These are phyloP conservation scores for Colletotrichum sublineola DNA, from an alignment of 2,329 filamentous ascomycete genomes.

Conservation along the genomic window DNA sequence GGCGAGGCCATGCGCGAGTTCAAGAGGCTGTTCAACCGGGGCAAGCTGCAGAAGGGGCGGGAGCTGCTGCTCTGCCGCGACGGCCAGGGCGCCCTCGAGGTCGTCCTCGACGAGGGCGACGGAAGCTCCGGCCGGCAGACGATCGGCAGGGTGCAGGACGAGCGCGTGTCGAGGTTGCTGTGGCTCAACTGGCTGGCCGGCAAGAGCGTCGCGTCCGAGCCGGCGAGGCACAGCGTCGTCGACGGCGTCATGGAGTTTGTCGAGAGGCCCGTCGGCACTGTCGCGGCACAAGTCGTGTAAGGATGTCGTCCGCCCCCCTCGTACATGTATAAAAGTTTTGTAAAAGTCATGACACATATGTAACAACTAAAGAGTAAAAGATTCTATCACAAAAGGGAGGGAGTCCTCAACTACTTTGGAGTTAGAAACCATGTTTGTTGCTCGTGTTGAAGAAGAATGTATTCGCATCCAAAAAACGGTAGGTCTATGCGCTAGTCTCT, in stretches of 20 bases:
- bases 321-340: background rate
- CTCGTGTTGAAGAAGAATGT: background rate
- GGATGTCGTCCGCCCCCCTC: background rate
- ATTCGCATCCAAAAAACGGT: background rate
- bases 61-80: conserved; percentile 82
- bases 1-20: conserved; percentile 81
- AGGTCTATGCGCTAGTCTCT: background rate
- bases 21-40: conserved; percentile 84
- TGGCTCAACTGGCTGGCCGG: conserved; percentile 95
- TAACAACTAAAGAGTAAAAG: too few relatives aligned
- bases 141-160: conserved; percentile 81
- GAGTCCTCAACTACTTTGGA: too few relatives aligned
- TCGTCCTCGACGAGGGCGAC: conserved; percentile 73
- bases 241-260: conserved; percentile 91
- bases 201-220: conserved; percentile 87
- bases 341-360: background rate
- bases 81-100: conserved; percentile 72
- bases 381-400: too few relatives aligned
- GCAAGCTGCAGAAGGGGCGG: conserved; percentile 83
- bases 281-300: conserved; percentile 80
- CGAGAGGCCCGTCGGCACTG: conserved; percentile 87
- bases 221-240: conserved; percentile 83
- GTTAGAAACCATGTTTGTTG: too few relatives aligned
- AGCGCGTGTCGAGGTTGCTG: conserved; percentile 82
- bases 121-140: conserved; percentile 58